Conservation (phyloP, 148 eudicot species). For the Vaccinium corymbosum region DNA sequence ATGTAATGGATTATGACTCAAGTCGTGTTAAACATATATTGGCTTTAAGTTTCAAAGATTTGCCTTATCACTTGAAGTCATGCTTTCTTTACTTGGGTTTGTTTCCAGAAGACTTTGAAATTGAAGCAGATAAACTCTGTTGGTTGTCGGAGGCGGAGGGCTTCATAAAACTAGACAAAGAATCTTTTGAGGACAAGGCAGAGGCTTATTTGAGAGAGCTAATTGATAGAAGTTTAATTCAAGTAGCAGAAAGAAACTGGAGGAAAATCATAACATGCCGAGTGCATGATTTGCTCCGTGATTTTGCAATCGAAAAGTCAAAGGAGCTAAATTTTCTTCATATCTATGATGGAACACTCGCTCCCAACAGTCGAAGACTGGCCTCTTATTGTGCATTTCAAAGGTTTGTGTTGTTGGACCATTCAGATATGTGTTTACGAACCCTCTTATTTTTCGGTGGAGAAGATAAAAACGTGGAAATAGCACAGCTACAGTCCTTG, state of each 20-base stretch:
- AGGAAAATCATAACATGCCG: not conserved
- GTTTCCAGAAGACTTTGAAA: not conserved
- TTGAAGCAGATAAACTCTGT: not conserved
- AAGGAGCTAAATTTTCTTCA: not conserved
- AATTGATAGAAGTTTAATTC: slow-evolving; percentile 3
- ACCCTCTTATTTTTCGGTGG: not conserved
- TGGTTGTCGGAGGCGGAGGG: not conserved
- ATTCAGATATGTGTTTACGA: not conserved
- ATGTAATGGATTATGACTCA: not conserved
- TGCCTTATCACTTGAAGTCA: slow-evolving; percentile 3
- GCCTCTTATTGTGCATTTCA: not conserved
- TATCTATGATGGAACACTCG: not conserved
- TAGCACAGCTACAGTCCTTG: not conserved
- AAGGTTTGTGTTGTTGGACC: not conserved
- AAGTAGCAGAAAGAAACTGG: not conserved
- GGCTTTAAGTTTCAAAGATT: not conserved
- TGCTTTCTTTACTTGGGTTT: slow-evolving; percentile 16
- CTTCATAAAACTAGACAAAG: not conserved
- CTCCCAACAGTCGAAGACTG: not conserved
- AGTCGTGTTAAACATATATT: not conserved
- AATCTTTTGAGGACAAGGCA: not conserved
- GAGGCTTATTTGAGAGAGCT: not conserved
- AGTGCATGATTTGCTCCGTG: not conserved
- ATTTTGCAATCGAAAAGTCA: not conserved
- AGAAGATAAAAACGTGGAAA: not conserved